phyloP scores from a whole-genome alignment of 345 rosid genomes.

The Rhizophora mangle region DNA sequence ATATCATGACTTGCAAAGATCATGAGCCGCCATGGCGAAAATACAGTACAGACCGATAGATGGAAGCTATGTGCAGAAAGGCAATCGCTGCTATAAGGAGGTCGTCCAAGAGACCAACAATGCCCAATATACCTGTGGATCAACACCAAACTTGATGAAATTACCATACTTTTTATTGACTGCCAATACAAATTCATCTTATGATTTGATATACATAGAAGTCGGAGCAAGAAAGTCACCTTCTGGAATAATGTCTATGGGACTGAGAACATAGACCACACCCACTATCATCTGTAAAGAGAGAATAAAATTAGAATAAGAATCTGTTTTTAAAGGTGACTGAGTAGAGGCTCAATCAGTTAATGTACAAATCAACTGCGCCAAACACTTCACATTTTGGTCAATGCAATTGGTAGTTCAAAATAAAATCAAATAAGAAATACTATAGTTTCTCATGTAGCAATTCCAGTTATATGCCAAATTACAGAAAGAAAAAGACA shows the following conservation, averaged over 20 bases:
- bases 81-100: slow-evolving; percentile 54
- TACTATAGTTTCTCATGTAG: no score
- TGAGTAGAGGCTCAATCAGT: background rate
- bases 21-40: slow-evolving; percentile 62
- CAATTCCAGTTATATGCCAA: no score
- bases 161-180: background rate
- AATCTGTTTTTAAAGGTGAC: background rate
- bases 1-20: background rate
- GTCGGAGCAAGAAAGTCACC: slow-evolving; percentile 33
- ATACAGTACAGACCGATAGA: slow-evolving; percentile 81
- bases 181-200: background rate
- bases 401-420: no score
- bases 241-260: slow-evolving; percentile 91
- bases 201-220: background rate
- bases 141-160: background rate
- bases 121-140: slow-evolving; percentile 56
- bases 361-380: background rate
- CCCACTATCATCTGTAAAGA: slow-evolving; percentile 60
- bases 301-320: background rate
- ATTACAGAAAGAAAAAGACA: no score
- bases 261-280: slow-evolving; percentile 67
- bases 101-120: slow-evolving; percentile 82
- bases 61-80: slow-evolving; percentile 81
- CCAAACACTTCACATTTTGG: background rate
- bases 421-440: no score